Percentiles rank a stretch among this genome's conserved stretches.
Conservation (phyloP, 768 basidiomycete genomes). For the Rhodosporidiobolus sp. region DNA sequence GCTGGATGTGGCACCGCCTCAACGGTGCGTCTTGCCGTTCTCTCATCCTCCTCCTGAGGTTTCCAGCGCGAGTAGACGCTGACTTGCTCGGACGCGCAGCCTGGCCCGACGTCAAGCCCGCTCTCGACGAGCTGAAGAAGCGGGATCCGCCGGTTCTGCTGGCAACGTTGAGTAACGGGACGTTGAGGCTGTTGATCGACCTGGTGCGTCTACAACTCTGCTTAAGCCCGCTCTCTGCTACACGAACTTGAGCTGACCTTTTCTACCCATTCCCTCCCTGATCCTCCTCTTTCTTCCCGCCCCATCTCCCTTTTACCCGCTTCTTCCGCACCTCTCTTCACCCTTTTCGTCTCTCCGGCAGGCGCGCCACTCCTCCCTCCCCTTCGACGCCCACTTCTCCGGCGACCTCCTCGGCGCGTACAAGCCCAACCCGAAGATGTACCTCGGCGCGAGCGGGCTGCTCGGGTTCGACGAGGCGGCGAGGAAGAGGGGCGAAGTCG, state of each 20-base stretch:
- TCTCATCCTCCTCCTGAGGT: too few relatives aligned
- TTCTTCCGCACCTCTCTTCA: too few relatives aligned
- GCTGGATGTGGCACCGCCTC: slow-evolving; percentile 28
- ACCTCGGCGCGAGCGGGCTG: slow-evolving; percentile 14
- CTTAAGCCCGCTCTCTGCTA: too few relatives aligned
- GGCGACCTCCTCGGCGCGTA: slow-evolving; percentile 35
- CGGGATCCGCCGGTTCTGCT: slow-evolving; percentile 26
- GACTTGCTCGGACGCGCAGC: slow-evolving; percentile 1
- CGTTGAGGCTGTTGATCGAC: slow-evolving; percentile 24
- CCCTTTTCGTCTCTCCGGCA: not conserved
- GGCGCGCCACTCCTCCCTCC: slow-evolving; percentile 28
- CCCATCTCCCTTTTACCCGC: too few relatives aligned
- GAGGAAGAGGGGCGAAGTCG: slow-evolving; percentile 20
- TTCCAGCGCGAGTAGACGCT: not conserved
- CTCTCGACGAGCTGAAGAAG: not conserved
- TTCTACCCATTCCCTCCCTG: too few relatives aligned
- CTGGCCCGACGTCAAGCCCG: slow-evolving; percentile 28
- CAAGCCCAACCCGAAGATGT: slow-evolving; percentile 36
- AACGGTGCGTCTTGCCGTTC: slow-evolving; percentile 23
- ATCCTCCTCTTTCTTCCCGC: not conserved
- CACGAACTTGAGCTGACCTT: too few relatives aligned
- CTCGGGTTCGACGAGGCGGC: slow-evolving; percentile 12
- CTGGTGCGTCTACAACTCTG: slow-evolving; percentile 8
- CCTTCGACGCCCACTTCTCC: slow-evolving; percentile 32
- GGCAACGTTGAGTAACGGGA: slow-evolving; percentile 27